phyloP scores from a whole-genome alignment of 805 yeast genomes.

The Barnettozyma salicaria region DNA sequence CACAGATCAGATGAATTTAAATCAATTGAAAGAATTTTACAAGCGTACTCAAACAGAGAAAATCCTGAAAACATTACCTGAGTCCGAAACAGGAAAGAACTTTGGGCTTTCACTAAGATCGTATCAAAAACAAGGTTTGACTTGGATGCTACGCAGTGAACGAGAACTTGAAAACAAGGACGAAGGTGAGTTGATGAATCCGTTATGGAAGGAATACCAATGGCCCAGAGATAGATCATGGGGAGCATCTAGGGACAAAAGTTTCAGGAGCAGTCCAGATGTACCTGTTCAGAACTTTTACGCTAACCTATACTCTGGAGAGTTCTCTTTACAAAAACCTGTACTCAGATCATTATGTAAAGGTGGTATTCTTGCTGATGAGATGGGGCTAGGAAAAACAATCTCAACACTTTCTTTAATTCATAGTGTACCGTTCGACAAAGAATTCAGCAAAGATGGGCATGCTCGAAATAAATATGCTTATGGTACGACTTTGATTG shows the following conservation, averaged over 20 bases:
- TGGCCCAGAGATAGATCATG: conserved; percentile 61
- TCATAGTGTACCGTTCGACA: conserved; percentile 56
- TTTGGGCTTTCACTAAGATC: conserved; percentile 58
- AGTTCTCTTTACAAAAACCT: conserved; percentile 65
- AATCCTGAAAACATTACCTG: conserved; percentile 52
- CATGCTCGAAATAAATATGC: conserved; percentile 42
- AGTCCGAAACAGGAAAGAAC: conserved; percentile 42
- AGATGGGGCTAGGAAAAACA: conserved; percentile 95
- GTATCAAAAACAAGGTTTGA: conserved; percentile 79
- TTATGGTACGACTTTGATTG: conserved; percentile 61
- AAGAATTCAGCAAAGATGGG: conserved; percentile 10
- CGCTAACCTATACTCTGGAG: conserved; percentile 77
- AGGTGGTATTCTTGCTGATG: conserved; percentile 93
- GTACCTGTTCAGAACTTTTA: too few relatives aligned
- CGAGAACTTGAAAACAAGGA: conserved; percentile 40
- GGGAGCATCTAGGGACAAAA: conserved; percentile 26
- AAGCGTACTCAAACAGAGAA: conserved; percentile 61
- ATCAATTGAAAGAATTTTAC: conserved; percentile 74
- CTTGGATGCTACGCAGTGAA: conserved; percentile 87
- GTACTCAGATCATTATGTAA: conserved; percentile 48
- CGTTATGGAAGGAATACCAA: conserved; percentile 72
- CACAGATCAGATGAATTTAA: conserved; percentile 46
- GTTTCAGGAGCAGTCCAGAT: conserved; percentile 9
- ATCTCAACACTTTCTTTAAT: conserved; percentile 74
- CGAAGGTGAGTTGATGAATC: conserved; percentile 60